A percentile compares a stretch with the other conserved stretches of the same genome.
Conservation (phyloP, 306 rosid species). For the Cyamopsis tetragonoloba region DNA sequence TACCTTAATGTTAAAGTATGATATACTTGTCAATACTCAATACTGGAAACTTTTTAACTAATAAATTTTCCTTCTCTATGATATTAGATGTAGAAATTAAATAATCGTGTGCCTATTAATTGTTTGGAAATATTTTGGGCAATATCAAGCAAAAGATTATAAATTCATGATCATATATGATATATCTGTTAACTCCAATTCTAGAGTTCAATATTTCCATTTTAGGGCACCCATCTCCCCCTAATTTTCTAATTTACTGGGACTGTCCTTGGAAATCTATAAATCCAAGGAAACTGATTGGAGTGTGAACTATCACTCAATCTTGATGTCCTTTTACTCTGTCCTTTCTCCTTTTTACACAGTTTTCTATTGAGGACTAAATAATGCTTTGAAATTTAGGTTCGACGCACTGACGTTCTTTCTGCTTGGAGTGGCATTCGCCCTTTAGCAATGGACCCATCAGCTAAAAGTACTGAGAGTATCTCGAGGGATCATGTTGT, state of each 20-base stretch:
- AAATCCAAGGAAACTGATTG: background rate
- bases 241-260: background rate
- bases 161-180: background rate
- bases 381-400: constrained; percentile 42
- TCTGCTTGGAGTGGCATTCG: constrained; percentile 97
- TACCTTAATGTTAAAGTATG: constrained; percentile 80
- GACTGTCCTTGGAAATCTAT: background rate
- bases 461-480: constrained; percentile 66
- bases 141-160: background rate
- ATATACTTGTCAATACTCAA: constrained; percentile 2
- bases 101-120: background rate
- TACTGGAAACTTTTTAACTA: background rate
- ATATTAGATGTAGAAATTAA: background rate
- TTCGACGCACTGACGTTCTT: constrained; percentile 78
- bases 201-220: background rate
- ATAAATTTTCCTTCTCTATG: background rate
- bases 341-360: background rate
- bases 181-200: background rate
- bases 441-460: constrained; percentile 71
- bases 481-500: constrained; percentile 90
- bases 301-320: background rate
- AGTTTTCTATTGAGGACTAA: constrained; percentile 26
- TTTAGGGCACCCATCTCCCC: background rate
- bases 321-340: constrained; percentile 9
- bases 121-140: constrained; percentile 5